Evolutionary conservation across 805 yeast species (phyloP).

Genomic region (Novakomyces olei): DNA sequence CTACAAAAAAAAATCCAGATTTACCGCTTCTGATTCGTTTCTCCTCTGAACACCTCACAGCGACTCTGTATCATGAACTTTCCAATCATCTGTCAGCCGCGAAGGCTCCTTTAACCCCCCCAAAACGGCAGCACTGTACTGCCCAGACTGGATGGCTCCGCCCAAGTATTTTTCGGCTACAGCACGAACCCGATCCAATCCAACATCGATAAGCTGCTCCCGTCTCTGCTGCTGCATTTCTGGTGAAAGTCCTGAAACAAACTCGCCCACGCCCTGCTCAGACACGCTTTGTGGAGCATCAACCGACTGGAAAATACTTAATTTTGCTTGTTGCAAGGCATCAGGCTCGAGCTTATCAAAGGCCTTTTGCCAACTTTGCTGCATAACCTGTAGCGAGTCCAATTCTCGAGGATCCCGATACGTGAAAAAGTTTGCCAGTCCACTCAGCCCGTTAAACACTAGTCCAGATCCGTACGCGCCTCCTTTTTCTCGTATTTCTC

Average conservation of each 20-base stretch:
- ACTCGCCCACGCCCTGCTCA: conserved; percentile 47
- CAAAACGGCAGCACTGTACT: too few relatives aligned
- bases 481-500: conserved; percentile 80
- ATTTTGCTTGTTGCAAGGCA: conserved; percentile 71
- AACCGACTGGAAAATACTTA: conserved; percentile 71
- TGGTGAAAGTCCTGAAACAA: conserved; percentile 49
- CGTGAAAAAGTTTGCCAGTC: conserved; percentile 61
- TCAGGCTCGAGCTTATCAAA: conserved; percentile 39
- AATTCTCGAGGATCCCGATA: conserved; percentile 83
- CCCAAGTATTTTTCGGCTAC: conserved; percentile 50
- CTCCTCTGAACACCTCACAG: too few relatives aligned
- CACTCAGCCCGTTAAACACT: conserved; percentile 56
- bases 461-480: conserved; percentile 99
- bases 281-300: conserved; percentile 77
- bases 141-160: too few relatives aligned
- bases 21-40: too few relatives aligned
- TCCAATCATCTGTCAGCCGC: too few relatives aligned
- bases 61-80: too few relatives aligned
- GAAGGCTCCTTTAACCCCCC: too few relatives aligned
- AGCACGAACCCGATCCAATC: conserved; percentile 34
- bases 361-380: conserved; percentile 25
- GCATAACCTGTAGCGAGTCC: conserved; percentile 41
- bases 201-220: conserved; percentile 44
- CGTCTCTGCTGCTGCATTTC: conserved; percentile 66
- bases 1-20: too few relatives aligned